Evolutionary conservation across 2,329 filamentous ascomycete genomes (phyloP).

Genomic region (Corinectria fuckeliana): DNA sequence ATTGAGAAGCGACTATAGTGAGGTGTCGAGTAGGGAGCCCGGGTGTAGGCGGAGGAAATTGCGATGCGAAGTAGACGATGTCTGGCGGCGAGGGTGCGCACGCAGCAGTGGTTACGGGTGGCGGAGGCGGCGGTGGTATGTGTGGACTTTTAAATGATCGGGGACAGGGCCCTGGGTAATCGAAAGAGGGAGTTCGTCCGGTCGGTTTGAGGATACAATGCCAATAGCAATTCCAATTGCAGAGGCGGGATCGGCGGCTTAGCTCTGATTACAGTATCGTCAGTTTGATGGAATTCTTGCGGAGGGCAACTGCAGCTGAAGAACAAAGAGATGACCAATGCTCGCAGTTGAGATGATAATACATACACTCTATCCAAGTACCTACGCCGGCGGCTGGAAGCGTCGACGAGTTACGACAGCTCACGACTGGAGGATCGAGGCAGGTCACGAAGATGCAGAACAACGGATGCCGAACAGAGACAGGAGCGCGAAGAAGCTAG

Average conservation of each 20-base stretch:
- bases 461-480: neutral
- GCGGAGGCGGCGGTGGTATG: neutral
- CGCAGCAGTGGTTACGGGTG: neutral
- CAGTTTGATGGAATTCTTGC: neutral
- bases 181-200: neutral
- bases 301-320: neutral
- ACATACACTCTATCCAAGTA: neutral
- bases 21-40: neutral
- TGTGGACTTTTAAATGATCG: neutral
- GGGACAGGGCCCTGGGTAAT: neutral
- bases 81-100: neutral
- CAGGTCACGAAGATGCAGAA: neutral
- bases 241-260: neutral
- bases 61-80: neutral
- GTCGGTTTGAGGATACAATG: conserved; percentile 1
- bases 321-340: neutral
- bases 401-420: neutral
- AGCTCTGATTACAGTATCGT: neutral
- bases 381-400: neutral
- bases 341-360: neutral
- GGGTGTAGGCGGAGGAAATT: neutral
- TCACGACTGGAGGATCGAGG: neutral
- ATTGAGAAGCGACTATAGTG: neutral
- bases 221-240: conserved; percentile 2
- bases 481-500: neutral